These are phyloP conservation scores for Ampelocalamus luodianensis DNA, from an alignment of 176 grass and related monocot species.

Conservation along the genomic window DNA sequence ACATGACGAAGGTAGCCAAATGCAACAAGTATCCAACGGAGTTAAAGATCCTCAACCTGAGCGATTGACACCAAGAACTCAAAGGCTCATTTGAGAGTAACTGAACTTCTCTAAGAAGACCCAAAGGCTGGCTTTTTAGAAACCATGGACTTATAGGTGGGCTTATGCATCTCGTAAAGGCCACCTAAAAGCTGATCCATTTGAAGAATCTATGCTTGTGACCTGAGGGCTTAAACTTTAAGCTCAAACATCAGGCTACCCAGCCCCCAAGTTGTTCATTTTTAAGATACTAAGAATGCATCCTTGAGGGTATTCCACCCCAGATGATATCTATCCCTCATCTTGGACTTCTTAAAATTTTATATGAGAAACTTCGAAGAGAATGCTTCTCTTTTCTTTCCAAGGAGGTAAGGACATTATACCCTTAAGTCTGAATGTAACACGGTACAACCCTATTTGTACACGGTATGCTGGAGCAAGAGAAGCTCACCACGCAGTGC, in stretches of 20 bases:
- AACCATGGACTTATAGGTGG: not conserved
- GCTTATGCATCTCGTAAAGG: not conserved
- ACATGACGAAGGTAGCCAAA: constrained; percentile 2
- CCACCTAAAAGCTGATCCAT: not conserved
- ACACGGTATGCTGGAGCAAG: constrained; percentile 4
- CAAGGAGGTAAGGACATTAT: not conserved
- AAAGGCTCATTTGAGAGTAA: constrained; percentile 7
- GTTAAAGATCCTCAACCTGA: not conserved
- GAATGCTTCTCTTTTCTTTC: not conserved
- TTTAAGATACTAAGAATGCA: too few species aligned
- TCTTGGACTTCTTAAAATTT: not conserved
- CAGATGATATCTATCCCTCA: not conserved
- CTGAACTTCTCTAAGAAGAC: not conserved
- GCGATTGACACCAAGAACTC: not conserved
- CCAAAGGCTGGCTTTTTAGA: not conserved
- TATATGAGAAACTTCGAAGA: not conserved
- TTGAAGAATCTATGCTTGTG: not conserved
- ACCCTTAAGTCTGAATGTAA: not conserved
- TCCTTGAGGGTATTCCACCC: too few species aligned
- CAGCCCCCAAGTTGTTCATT: too few species aligned
- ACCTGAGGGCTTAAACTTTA: not conserved
- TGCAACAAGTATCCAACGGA: not conserved
- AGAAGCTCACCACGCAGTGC: constrained; percentile 57
- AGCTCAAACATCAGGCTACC: too few species aligned
- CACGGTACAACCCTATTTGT: not conserved